These are phyloP conservation scores for Fusarium globosum DNA, from an alignment of 2,329 filamentous ascomycete genomes.

Conservation along the genomic window DNA sequence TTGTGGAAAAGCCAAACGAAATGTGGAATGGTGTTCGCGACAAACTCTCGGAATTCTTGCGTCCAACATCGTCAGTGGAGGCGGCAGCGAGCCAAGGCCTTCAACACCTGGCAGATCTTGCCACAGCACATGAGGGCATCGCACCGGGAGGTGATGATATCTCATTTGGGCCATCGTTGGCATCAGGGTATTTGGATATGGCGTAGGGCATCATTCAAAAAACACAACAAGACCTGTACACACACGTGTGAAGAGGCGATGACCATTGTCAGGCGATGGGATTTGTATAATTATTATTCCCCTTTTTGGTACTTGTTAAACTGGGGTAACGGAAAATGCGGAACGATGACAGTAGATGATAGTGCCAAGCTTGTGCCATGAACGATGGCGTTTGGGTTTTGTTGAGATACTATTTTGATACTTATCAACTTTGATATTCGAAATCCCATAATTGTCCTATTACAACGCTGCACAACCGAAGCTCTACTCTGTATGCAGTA, in stretches of 20 bases:
- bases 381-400: constrained; percentile 29
- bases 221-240: background rate
- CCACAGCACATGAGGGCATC: constrained; percentile 56
- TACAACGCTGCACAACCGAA: background rate
- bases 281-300: constrained; percentile 32
- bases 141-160: constrained; percentile 47
- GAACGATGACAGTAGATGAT: constrained; percentile 13
- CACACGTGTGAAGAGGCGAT: background rate
- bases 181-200: constrained; percentile 52
- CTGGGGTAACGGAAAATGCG: constrained; percentile 8
- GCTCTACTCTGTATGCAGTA: background rate
- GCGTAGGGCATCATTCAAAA: constrained; percentile 27
- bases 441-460: background rate
- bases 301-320: constrained; percentile 10
- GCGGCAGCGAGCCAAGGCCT: constrained; percentile 63
- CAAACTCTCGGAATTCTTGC: constrained; percentile 51
- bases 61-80: constrained; percentile 52
- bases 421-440: background rate
- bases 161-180: constrained; percentile 49
- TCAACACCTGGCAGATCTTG: constrained; percentile 70
- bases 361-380: background rate
- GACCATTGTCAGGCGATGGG: background rate
- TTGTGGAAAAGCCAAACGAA: constrained; percentile 65
- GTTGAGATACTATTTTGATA: constrained; percentile 9
- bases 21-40: constrained; percentile 69